Percentiles rank a stretch among this genome's conserved stretches.
Conservation (phyloP, 768 basidiomycete genomes). For the Suillus alpinus region DNA sequence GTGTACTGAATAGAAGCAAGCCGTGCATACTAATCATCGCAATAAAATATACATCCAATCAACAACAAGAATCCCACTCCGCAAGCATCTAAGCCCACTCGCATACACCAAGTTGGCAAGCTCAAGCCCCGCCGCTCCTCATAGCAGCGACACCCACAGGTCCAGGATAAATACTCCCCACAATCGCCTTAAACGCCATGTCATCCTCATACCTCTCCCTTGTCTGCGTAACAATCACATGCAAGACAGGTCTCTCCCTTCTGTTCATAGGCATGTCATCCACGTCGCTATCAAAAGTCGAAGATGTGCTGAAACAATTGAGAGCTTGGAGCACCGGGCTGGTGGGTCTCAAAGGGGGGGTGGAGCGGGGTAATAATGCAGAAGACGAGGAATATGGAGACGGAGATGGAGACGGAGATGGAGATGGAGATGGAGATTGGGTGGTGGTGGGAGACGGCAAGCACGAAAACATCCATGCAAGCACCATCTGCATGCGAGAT, state of each 20-base stretch:
- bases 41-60: no score
- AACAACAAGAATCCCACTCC: no score
- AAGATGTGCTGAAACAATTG: slow-evolving; percentile 32
- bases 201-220: slow-evolving; percentile 33
- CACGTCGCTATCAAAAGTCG: slow-evolving; percentile 31
- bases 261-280: slow-evolving; percentile 15
- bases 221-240: slow-evolving; percentile 33
- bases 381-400: slow-evolving; percentile 17
- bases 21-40: no score
- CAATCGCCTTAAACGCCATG: slow-evolving; percentile 28
- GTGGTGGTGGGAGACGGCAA: slow-evolving; percentile 30
- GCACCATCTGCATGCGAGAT: no score
- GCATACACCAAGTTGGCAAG: no score
- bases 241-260: slow-evolving; percentile 18
- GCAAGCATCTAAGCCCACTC: no score
- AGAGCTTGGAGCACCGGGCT: slow-evolving; percentile 25
- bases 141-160: slow-evolving; percentile 16
- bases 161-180: slow-evolving; percentile 21
- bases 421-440: slow-evolving; percentile 16
- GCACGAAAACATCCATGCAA: neutral
- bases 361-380: slow-evolving; percentile 25
- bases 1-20: no score
- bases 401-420: neutral
- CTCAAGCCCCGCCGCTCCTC: no score
- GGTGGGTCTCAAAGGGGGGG: slow-evolving; percentile 18